phyloP scores from a whole-genome alignment of 1,139 yeast genomes.

The Scheffersomyces titani region DNA sequence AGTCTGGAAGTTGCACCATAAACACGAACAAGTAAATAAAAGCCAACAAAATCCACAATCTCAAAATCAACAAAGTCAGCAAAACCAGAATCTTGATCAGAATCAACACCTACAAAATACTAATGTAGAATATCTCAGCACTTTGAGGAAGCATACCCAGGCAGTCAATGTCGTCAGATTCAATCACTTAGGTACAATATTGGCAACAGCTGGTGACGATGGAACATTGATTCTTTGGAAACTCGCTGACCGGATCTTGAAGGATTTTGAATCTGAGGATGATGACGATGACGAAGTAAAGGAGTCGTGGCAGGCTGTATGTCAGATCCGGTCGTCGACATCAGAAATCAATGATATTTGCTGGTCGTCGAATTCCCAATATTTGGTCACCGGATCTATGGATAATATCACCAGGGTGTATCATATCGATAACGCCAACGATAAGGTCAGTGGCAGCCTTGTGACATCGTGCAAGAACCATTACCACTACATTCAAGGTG shows the following conservation, averaged over 20 bases:
- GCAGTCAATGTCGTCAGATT: slow-evolving; percentile 92
- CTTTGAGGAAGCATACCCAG: slow-evolving; percentile 85
- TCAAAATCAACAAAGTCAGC: not conserved
- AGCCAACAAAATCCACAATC: slow-evolving; percentile 3
- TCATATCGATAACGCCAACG: slow-evolving; percentile 29
- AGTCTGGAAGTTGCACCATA: slow-evolving; percentile 47
- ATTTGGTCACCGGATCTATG: slow-evolving; percentile 87
- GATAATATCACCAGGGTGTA: slow-evolving; percentile 80
- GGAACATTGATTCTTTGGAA: slow-evolving; percentile 86
- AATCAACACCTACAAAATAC: slow-evolving; percentile 1
- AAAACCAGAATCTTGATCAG: too few species aligned
- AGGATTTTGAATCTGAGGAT: slow-evolving; percentile 58
- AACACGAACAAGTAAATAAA: slow-evolving; percentile 3
- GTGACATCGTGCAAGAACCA: slow-evolving; percentile 71
- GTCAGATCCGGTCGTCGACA: slow-evolving; percentile 57
- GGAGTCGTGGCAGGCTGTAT: slow-evolving; percentile 71
- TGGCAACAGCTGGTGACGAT: slow-evolving; percentile 95
- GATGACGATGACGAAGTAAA: slow-evolving; percentile 50
- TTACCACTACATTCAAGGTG: slow-evolving; percentile 91
- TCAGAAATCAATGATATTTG: slow-evolving; percentile 87
- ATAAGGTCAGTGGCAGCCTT: slow-evolving; percentile 51
- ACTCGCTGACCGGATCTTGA: slow-evolving; percentile 51
- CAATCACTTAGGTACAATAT: slow-evolving; percentile 59
- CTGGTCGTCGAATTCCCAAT: slow-evolving; percentile 85
- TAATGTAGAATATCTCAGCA: slow-evolving; percentile 67